Evolutionary conservation across 768 basidiomycete species (phyloP), one percentile per base, ranked within the genome.

Genomic region (Russula olivacea): DNA sequence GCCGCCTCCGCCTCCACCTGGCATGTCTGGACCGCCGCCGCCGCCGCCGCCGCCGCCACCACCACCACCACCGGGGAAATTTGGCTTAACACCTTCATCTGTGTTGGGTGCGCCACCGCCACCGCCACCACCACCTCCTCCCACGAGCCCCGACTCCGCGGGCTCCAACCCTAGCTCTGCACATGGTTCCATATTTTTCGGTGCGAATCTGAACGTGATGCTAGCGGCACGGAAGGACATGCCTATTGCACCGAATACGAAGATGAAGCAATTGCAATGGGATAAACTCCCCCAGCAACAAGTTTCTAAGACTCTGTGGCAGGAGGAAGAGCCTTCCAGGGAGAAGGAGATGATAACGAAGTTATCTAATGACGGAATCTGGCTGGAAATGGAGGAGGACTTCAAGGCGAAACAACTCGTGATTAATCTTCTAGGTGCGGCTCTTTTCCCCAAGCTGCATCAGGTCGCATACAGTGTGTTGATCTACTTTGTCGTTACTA

Each of bases 181-280:
- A 41, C 86, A 86, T 28, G 78, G 80, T 41, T 88, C 89, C 17
- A 75, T 82, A 69, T 74, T 87, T 9, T 73, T 85, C 2, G 83
- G 88, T 19, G 74, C 79, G 23, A 85, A 83, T 66, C 71, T 88
- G 52, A 80, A 78, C 66, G 78, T 78, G 34, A 73, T 87, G 66
- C 72, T 86, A 21, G 79, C 80, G 53, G 79, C 80, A 50, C 88
- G 93, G 54, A 98, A 98, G 74, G 91, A 93, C 70, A 83, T 97
- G 71, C 80, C 85, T 3, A 81, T 93, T 48, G 87, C 90, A 36
- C 91, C 95, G 2, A 86, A 82, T 63, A 89, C 85, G 40, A 93
- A 94, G 80, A 93, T 98, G 90, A 98, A 98, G 72, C 94, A 98
- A 72, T 78, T 99, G 59, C 95, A 98, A 71, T 99, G 96, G 96